Evolutionary conservation across 2,329 filamentous ascomycete species (phyloP).

Genomic region (Aspergillus sp.): DNA sequence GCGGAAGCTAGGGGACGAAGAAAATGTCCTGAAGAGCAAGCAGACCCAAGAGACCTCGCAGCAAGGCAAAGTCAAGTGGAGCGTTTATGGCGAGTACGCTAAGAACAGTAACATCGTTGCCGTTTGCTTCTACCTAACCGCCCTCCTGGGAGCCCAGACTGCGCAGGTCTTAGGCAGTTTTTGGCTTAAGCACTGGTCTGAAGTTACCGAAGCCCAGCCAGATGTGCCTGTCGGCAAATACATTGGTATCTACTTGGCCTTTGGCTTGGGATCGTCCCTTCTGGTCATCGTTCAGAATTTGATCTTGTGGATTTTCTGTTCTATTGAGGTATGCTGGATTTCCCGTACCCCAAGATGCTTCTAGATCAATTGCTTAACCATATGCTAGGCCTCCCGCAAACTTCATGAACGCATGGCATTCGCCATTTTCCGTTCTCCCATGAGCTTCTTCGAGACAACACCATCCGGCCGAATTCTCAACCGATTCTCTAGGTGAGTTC

Average conservation of each 20-base stretch:
- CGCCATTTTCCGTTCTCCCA: slow-evolving; percentile 94
- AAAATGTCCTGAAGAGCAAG: slow-evolving; percentile 70
- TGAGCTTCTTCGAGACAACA: slow-evolving; percentile 98
- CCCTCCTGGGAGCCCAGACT: slow-evolving; percentile 77
- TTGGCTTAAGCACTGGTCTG: slow-evolving; percentile 94
- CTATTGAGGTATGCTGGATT: slow-evolving; percentile 73
- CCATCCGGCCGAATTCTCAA: slow-evolving; percentile 96
- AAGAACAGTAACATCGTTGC: slow-evolving; percentile 89
- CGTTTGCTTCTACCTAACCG: slow-evolving; percentile 75
- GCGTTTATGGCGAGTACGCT: slow-evolving; percentile 90
- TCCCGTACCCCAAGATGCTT: too few species aligned
- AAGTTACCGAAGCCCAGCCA: slow-evolving; percentile 66
- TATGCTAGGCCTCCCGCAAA: slow-evolving; percentile 77
- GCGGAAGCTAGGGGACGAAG: slow-evolving; percentile 81
- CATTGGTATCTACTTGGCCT: slow-evolving; percentile 91
- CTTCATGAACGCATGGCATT: slow-evolving; percentile 96
- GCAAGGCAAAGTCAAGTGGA: slow-evolving; percentile 98
- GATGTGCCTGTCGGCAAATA: slow-evolving; percentile 85
- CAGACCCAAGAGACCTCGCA: slow-evolving; percentile 86
- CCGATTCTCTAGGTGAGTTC: slow-evolving; percentile 79
- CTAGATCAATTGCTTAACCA: slow-evolving; percentile 12
- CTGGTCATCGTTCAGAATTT: slow-evolving; percentile 90
- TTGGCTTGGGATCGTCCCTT: slow-evolving; percentile 82
- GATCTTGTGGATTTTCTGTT: slow-evolving; percentile 99
- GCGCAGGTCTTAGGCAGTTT: slow-evolving; percentile 80